A percentile compares a stretch with the other conserved stretches of the same genome.
These are phyloP conservation scores for Thalassiosira livingstoniorum DNA, from an alignment of 352 stramenopile species.

Conservation along the genomic window DNA sequence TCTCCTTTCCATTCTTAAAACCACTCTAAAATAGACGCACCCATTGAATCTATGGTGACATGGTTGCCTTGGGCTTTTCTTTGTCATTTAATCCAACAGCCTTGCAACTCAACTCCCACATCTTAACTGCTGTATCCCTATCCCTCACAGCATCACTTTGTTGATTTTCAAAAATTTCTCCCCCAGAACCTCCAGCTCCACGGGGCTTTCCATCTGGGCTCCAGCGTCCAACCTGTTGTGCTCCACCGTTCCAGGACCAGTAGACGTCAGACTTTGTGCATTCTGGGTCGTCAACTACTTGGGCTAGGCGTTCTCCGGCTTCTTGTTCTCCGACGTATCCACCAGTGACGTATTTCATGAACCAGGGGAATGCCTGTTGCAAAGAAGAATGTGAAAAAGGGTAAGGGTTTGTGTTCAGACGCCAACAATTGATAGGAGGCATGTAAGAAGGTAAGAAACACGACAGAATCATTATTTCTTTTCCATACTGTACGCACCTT, in stretches of 20 bases:
- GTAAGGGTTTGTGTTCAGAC: background rate
- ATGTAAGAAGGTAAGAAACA: background rate
- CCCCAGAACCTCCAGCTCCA: slow-evolving; percentile 85
- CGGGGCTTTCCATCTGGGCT: slow-evolving; percentile 75
- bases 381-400: too few relatives aligned
- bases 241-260: slow-evolving; percentile 89
- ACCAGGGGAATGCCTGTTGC: slow-evolving; percentile 85
- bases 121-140: slow-evolving; percentile 77
- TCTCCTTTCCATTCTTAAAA: too few relatives aligned
- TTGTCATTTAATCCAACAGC: slow-evolving; percentile 76
- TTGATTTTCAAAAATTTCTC: slow-evolving; percentile 88
- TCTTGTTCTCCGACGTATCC: slow-evolving; percentile 88
- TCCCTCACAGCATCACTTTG: slow-evolving; percentile 85
- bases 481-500: slow-evolving; percentile 47
- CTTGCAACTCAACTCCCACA: slow-evolving; percentile 86
- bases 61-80: slow-evolving; percentile 75
- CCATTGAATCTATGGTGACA: too few relatives aligned
- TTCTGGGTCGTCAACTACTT: slow-evolving; percentile 86
- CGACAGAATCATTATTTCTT: background rate
- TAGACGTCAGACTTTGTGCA: slow-evolving; percentile 87
- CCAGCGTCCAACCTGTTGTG: slow-evolving; percentile 82
- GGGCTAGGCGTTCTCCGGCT: slow-evolving; percentile 86
- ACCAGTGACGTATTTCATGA: slow-evolving; percentile 91
- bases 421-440: background rate
- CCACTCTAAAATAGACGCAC: too few relatives aligned